phyloP scores from a whole-genome alignment of 371 early-diverging fungal genomes.

The Cokeromyces recurvatus region DNA sequence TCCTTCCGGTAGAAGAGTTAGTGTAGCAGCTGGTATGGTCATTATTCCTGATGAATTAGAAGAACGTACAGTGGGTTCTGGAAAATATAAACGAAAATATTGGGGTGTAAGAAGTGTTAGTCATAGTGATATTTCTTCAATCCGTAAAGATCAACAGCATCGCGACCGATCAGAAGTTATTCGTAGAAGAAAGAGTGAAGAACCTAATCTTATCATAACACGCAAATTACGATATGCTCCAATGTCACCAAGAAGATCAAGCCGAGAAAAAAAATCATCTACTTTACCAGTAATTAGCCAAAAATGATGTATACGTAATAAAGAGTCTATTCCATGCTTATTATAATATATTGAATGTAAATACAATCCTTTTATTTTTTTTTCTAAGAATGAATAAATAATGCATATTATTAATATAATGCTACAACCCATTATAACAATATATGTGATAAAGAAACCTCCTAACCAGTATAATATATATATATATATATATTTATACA shows the following conservation, averaged over 20 bases:
- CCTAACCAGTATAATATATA: no score
- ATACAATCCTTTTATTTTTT: no score
- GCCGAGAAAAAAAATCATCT: background rate
- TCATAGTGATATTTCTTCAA: conserved; percentile 21
- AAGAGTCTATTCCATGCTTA: no score
- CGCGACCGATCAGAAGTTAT: conserved; percentile 10
- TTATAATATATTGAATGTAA: no score
- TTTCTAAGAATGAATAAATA: no score
- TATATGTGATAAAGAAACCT: no score
- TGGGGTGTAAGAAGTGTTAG: conserved; percentile 43
- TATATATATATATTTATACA: no score
- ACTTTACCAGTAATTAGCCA: background rate
- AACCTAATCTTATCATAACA: conserved; percentile 6
- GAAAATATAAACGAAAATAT: conserved; percentile 30
- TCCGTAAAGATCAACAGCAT: background rate
- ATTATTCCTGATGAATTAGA: conserved; percentile 49
- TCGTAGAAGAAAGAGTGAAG: conserved; percentile 36
- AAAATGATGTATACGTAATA: no score
- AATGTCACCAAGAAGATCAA: conserved; percentile 1
- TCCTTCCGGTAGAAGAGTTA: conserved; percentile 47
- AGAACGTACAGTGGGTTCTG: conserved; percentile 35
- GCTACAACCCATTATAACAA: no score
- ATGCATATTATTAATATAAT: no score
- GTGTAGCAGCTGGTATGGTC: conserved; percentile 53
- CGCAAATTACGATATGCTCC: background rate